Evolutionary conservation across 78 protist genomes (phyloP).

Genomic region (Parvularia atlantis): DNA sequence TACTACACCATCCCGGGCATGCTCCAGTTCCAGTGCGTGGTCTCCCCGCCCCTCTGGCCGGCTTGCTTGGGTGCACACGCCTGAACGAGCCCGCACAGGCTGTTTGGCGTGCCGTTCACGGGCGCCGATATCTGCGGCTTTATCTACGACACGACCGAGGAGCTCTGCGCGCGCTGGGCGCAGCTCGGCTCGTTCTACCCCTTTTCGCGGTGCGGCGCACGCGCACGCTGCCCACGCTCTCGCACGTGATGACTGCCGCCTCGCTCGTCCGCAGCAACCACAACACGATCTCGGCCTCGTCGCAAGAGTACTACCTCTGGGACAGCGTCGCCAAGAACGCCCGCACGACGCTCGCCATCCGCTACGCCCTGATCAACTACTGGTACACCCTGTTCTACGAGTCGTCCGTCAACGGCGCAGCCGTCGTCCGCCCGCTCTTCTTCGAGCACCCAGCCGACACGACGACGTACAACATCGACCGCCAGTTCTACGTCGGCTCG

Average conservation of each 20-base stretch:
- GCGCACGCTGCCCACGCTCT: too few species aligned
- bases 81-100: too few species aligned
- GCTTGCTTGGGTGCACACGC: too few species aligned
- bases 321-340: constrained; percentile 19
- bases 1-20: constrained; percentile 62
- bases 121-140: constrained; percentile 82
- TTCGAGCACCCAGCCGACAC: constrained; percentile 48
- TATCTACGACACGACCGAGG: constrained; percentile 46
- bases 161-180: constrained; percentile 61
- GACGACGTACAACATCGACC: constrained; percentile 31
- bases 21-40: constrained; percentile 44
- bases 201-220: constrained; percentile 34
- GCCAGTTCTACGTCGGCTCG: constrained; percentile 56
- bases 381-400: constrained; percentile 38
- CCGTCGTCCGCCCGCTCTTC: constrained; percentile 46
- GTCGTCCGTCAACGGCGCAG: constrained; percentile 4
- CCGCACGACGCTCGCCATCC: constrained; percentile 11
- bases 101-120: constrained; percentile 61
- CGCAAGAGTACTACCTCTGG: constrained; percentile 56
- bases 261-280: constrained; percentile 34
- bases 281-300: background rate
- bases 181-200: constrained; percentile 69
- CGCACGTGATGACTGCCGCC: too few species aligned
- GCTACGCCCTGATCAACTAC: constrained; percentile 39
- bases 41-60: too few species aligned